A percentile compares a stretch with the other conserved stretches of the same genome.
Conservation (phyloP, 768 basidiomycete species). For the Suillus subalutaceus region DNA sequence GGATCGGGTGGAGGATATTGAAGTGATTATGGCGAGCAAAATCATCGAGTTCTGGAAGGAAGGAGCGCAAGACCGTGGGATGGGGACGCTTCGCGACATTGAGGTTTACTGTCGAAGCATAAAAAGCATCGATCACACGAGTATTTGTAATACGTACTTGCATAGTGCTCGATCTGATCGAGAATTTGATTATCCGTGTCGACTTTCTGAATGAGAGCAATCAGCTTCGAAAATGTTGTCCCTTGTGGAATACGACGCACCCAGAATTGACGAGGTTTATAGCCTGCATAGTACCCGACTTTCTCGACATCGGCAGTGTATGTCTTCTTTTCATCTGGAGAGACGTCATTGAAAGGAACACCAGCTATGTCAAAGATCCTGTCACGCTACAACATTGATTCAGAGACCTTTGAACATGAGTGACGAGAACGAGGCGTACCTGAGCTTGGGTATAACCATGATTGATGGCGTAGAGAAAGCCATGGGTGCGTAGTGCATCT, state of each 20-base stretch:
- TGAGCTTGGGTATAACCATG: slow-evolving; percentile 46
- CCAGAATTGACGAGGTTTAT: slow-evolving; percentile 58
- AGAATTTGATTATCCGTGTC: slow-evolving; percentile 35
- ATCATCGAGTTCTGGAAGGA: slow-evolving; percentile 32
- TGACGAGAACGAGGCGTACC: slow-evolving; percentile 26
- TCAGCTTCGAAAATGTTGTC: not conserved
- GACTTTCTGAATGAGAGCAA: slow-evolving; percentile 26
- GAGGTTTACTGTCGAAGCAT: slow-evolving; percentile 26
- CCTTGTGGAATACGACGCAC: slow-evolving; percentile 30
- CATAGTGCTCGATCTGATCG: slow-evolving; percentile 38
- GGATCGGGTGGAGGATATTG: slow-evolving; percentile 30
- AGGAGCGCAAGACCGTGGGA: slow-evolving; percentile 30
- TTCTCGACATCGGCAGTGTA: slow-evolving; percentile 42
- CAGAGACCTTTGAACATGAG: not conserved
- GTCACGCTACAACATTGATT: slow-evolving; percentile 33
- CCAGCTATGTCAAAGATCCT: slow-evolving; percentile 48
- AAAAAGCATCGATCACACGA: not conserved
- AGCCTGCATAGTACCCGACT: slow-evolving; percentile 55
- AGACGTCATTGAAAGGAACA: slow-evolving; percentile 40
- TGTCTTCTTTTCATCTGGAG: slow-evolving; percentile 38
- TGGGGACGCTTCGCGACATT: slow-evolving; percentile 27
- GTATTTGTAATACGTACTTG: slow-evolving; percentile 21
- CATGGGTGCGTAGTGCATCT: slow-evolving; percentile 35
- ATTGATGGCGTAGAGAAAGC: slow-evolving; percentile 53
- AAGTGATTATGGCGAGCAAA: slow-evolving; percentile 33